phyloP scores from a whole-genome alignment of 495 filamentous ascomycete genomes.

The Filosporella fistucella region DNA sequence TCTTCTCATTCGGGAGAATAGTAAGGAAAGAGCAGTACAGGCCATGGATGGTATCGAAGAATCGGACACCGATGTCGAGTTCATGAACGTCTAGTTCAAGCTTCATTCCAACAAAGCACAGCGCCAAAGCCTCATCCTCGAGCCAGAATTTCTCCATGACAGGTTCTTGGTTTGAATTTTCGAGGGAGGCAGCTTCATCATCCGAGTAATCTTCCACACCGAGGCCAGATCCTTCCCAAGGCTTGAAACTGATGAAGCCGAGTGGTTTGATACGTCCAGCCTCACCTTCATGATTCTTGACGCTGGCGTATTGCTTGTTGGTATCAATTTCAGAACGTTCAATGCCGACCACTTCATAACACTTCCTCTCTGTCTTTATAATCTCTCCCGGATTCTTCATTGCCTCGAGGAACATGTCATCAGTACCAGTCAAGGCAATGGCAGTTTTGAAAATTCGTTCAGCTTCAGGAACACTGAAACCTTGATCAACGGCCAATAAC shows the following conservation, averaged over 20 bases:
- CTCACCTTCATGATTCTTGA: constrained; percentile 14
- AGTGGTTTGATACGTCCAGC: constrained; percentile 27
- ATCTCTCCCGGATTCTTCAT: constrained; percentile 4
- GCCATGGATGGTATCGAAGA: constrained; percentile 51
- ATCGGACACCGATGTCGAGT: constrained; percentile 55
- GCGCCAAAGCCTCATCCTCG: constrained; percentile 57
- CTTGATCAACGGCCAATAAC: constrained; percentile 9
- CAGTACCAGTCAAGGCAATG: constrained; percentile 29
- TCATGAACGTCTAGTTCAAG: constrained; percentile 58
- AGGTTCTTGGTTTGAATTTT: constrained; percentile 9
- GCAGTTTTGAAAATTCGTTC: constrained; percentile 35
- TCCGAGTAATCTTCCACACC: constrained; percentile 24
- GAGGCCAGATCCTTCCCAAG: constrained; percentile 31
- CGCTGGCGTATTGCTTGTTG: constrained; percentile 10
- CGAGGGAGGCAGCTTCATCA: constrained; percentile 2
- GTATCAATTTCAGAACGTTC: constrained; percentile 5
- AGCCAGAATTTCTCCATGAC: constrained; percentile 52
- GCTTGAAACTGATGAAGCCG: constrained; percentile 33
- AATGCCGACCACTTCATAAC: constrained; percentile 18
- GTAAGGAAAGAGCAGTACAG: constrained; percentile 61
- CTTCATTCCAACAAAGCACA: constrained; percentile 73
- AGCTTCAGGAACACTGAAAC: constrained; percentile 10
- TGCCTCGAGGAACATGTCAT: constrained; percentile 22
- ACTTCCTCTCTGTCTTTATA: constrained; percentile 6
- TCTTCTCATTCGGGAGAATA: constrained; percentile 67